Evolutionary conservation across 208 protist genomes (phyloP).

Genomic region (Acanthamoeba lenticulata): DNA sequence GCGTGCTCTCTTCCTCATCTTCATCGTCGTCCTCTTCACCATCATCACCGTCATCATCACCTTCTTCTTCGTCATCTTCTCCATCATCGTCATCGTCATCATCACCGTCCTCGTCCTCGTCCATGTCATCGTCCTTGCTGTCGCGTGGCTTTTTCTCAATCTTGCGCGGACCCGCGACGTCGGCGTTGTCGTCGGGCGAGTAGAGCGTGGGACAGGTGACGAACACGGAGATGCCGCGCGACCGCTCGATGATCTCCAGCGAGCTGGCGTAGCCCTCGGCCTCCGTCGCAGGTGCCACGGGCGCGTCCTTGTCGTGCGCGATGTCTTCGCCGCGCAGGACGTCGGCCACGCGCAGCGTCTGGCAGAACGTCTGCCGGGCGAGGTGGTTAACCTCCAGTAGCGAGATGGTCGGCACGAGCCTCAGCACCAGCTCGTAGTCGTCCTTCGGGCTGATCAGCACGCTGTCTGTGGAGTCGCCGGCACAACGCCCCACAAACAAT

Average conservation of each 20-base stretch:
- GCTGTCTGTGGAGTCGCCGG: background rate
- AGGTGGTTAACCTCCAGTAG: conserved; percentile 16
- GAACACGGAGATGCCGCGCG: background rate
- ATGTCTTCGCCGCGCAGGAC: background rate
- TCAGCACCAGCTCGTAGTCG: background rate
- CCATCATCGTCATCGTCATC: background rate
- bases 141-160: background rate
- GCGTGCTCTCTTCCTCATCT: background rate
- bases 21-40: background rate
- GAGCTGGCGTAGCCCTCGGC: background rate
- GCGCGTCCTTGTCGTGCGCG: background rate
- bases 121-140: background rate
- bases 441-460: background rate
- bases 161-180: background rate
- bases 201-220: background rate
- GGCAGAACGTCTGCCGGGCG: conserved; percentile 4
- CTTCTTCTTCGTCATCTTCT: background rate
- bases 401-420: conserved; percentile 5
- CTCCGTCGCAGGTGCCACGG: background rate
- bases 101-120: background rate
- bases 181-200: background rate
- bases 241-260: conserved; percentile 33
- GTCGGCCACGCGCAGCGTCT: background rate
- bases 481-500: too few species aligned
- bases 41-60: background rate